Base-by-base conservation (phyloP, 2,329 filamentous ascomycete species). In the Diaporthe eres region DNA sequence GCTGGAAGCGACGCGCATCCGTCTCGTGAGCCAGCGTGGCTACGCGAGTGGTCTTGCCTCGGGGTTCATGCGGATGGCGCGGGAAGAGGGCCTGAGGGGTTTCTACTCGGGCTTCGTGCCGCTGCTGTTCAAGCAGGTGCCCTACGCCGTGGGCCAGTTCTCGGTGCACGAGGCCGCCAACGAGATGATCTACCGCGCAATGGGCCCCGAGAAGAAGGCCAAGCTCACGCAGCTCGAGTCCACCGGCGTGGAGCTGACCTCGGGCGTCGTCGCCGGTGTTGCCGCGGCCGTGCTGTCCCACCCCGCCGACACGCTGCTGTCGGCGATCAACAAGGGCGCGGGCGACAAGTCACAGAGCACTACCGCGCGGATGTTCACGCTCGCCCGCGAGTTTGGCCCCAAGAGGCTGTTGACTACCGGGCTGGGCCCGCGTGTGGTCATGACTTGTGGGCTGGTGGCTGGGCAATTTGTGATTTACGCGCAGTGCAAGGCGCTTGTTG, bases 141-240 rank as follows among this genome's bases (percentile, higher is more conserved):
- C 95, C 25, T 98, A 97, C 88, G 97, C 95, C 79, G 95, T 98
- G 86, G 92, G 95, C 84, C 97, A 98, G 88, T 98, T 98, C 88
- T 94, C 96, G 80, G 95, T 96, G 74, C 97, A 95, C 89, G 95
- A 98, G 88, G 96, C 94, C 81, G 94, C 94, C 80, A 92, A 94
- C 81, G 95, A 98, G 86, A 82, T 90, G 79, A 91, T 96, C 84
- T 98, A 92, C 88, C 87, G 89, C 75, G 76, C 85, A 73, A 88
- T 97, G 82, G 94, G 96, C 82, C 88, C 86, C 19, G 87, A 89
- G 80, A 84, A 85, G 75, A 97, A 96, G 88, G 89, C 90, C 77
- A 90, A 87, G 79, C 88, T 94, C 80, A 93, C 92, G 76, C 89
- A 91, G 79, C 88, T 92, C 79, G 92, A 93, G 83, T 93, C 94